A percentile compares a stretch with the other conserved stretches of the same genome.
phyloP scores from a whole-genome alignment of 441 rosid genomes.

The Erodium texanum region DNA sequence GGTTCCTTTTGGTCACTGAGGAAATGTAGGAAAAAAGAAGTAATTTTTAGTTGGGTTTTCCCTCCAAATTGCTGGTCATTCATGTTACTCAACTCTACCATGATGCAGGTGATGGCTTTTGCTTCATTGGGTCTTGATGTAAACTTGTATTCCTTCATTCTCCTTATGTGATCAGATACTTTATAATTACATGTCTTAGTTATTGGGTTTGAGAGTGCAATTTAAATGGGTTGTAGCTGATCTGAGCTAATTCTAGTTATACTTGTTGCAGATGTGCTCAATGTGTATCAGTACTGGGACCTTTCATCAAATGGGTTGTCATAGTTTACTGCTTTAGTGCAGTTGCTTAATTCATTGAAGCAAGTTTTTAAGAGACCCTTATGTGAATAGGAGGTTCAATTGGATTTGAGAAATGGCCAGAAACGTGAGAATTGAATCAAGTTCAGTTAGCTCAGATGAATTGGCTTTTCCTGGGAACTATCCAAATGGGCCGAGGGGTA shows the following conservation, averaged over 20 bases:
- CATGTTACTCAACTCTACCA: neutral
- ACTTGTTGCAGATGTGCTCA: slow-evolving; percentile 12
- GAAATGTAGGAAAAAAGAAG: neutral
- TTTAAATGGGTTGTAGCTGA: neutral
- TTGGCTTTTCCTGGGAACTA: slow-evolving; percentile 34
- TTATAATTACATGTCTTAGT: neutral
- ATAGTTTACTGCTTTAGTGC: neutral
- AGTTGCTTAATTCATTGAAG: slow-evolving; percentile 13
- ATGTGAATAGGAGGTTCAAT: slow-evolving; percentile 17
- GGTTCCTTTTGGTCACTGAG: neutral
- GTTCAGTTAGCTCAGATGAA: slow-evolving; percentile 35
- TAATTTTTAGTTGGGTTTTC: neutral
- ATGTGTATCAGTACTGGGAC: slow-evolving; percentile 6
- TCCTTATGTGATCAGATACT: neutral
- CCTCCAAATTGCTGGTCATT: neutral
- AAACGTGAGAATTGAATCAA: slow-evolving; percentile 37
- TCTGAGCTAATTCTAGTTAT: slow-evolving; percentile 14
- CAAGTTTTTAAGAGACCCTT: neutral
- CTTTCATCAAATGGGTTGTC: slow-evolving; percentile 9
- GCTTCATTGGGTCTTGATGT: neutral
- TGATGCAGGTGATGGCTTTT: neutral
- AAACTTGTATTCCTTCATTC: neutral
- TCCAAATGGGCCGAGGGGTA: slow-evolving; percentile 42
- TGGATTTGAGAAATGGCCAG: slow-evolving; percentile 33
- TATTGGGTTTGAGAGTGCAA: slow-evolving; percentile 3